phyloP scores from a whole-genome alignment of 495 filamentous ascomycete species.

The Lasiosphaeria hispida region DNA sequence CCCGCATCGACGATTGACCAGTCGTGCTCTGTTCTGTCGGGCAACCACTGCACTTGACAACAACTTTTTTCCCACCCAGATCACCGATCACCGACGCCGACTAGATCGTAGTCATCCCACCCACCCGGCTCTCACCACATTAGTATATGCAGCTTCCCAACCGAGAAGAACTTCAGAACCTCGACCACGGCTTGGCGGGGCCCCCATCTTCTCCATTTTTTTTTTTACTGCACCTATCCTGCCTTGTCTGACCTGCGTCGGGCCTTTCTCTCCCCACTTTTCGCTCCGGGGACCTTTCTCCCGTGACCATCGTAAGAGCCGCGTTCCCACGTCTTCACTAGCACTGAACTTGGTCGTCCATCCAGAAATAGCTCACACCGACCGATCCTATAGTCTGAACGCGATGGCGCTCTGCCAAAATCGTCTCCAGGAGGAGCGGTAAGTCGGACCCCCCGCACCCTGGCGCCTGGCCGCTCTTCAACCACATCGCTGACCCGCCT shows the following conservation, averaged over 20 bases:
- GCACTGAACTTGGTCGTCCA: constrained; percentile 8
- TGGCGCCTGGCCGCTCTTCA: not conserved
- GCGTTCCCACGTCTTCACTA: constrained; percentile 22
- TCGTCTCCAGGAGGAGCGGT: constrained; percentile 89
- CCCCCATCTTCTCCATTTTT: not conserved
- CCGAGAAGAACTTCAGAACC: not conserved
- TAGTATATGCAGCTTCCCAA: not conserved
- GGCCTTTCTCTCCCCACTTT: constrained; percentile 19
- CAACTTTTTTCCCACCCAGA: not conserved
- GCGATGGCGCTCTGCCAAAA: constrained; percentile 85
- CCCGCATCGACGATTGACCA: constrained; percentile 6
- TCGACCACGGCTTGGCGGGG: not conserved
- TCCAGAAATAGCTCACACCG: constrained; percentile 12
- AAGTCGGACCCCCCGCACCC: constrained; percentile 24
- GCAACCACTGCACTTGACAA: constrained; percentile 2
- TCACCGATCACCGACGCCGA: too few relatives aligned
- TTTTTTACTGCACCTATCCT: not conserved
- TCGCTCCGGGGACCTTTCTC: constrained; percentile 7
- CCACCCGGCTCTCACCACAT: not conserved
- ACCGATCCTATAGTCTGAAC: not conserved
- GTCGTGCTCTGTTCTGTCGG: constrained; percentile 15
- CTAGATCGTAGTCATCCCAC: not conserved
- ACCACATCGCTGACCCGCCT: not conserved
- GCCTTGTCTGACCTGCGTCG: constrained; percentile 18
- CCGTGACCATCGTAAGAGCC: constrained; percentile 21